Evolutionary conservation across 495 filamentous ascomycete species (phyloP).

Genomic region (Daldinia caldariorum): DNA sequence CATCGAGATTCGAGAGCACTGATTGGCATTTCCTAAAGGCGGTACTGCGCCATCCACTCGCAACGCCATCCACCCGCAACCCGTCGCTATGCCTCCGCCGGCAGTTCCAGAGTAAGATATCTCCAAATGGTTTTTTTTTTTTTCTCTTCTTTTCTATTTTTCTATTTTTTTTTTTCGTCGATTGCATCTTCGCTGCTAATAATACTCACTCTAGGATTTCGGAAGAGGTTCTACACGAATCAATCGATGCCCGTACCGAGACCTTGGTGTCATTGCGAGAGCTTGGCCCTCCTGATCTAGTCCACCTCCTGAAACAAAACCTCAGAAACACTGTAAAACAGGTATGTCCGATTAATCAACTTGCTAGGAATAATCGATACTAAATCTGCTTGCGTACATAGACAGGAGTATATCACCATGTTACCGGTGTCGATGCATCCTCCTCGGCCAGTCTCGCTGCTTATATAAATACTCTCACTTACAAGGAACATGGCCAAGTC

Average conservation of each 20-base stretch:
- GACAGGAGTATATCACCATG: slow-evolving; percentile 97
- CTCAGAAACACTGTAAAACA: slow-evolving; percentile 69
- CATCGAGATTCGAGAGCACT: slow-evolving; percentile 1
- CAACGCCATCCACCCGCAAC: slow-evolving; percentile 20
- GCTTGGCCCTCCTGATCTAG: slow-evolving; percentile 93
- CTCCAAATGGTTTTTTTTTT: background rate
- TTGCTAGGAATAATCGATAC: slow-evolving; percentile 2
- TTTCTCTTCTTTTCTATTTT: background rate
- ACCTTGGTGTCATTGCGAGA: slow-evolving; percentile 84
- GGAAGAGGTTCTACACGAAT: slow-evolving; percentile 87
- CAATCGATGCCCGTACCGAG: slow-evolving; percentile 89
- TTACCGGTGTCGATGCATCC: slow-evolving; percentile 95
- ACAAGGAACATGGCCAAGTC: slow-evolving; percentile 81
- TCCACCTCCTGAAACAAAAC: slow-evolving; percentile 92
- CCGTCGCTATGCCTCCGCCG: slow-evolving; percentile 80
- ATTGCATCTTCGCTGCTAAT: slow-evolving; percentile 38
- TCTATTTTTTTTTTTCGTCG: background rate
- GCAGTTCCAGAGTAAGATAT: slow-evolving; percentile 84
- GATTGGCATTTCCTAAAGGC: background rate
- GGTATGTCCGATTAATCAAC: slow-evolving; percentile 53
- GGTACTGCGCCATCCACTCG: slow-evolving; percentile 6
- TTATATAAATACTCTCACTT: slow-evolving; percentile 97
- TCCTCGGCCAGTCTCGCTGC: slow-evolving; percentile 96
- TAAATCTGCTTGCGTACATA: slow-evolving; percentile 60
- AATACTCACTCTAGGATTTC: slow-evolving; percentile 70